Base-by-base conservation (phyloP, 352 stramenopile genomes). In the Pythium phragmitis region DNA sequence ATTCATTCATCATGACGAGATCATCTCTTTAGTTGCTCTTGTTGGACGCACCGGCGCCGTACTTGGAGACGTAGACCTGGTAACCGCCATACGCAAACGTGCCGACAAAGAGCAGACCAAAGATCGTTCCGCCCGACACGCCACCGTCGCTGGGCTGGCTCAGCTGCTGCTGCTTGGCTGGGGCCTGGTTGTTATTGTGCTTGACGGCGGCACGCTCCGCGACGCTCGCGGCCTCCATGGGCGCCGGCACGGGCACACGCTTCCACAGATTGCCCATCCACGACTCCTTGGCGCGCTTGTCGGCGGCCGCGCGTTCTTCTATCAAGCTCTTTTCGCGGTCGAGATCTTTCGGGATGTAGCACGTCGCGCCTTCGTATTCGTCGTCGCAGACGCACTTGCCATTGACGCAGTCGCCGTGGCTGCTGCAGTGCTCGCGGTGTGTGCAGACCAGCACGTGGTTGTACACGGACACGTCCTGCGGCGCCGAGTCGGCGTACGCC, bases 391-490 rank as follows among this genome's bases (percentile, higher is more conserved):
- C 68, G 65, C 88, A 96, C 61, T 72, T 59, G 33, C 83, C 84
- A 59, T 95, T 94, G 34, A 94, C 72, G 59, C 88, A 96, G 67
- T 93, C 81, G 43, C 88, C 88, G 48, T 92, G 73, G 48, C 75
- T 68, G 60, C 77, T 95, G 70, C 88, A 96, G 64, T 95, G 81
- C 36, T 92, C 85, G 17, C 86, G 82, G 68, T 92, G 88, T 13
- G 91, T 72, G 52, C 86, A 95, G 46, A 78, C 49, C 41, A 91
- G 72, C 28, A 67, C 67, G 9, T 66, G 73, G 41, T 87, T 70
- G 14, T 69, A 73, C 13, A 72, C 69, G 0, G 73, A 58, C 33
- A 74, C 76, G 23, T 86, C 70, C 36, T 71, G 68, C 33, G 74
- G 48, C 3, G 26, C 26, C 4, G 26, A 5, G 12, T 87, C 68